These are phyloP conservation scores for Sclerotinia spermophila DNA, from an alignment of 2,329 filamentous ascomycete species.

Conservation along the genomic window DNA sequence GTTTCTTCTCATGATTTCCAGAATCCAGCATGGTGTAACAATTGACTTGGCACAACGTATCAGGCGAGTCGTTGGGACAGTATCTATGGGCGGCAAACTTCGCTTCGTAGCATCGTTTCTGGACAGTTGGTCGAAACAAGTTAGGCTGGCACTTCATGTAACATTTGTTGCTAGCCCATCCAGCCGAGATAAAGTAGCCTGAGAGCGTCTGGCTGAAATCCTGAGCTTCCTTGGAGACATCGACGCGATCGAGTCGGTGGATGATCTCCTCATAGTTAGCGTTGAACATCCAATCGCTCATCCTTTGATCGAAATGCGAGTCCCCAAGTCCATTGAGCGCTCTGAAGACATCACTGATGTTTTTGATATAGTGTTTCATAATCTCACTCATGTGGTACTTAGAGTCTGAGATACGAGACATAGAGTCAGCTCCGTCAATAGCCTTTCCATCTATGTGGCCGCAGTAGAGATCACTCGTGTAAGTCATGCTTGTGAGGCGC, in stretches of 20 bases:
- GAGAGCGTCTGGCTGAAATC: neutral
- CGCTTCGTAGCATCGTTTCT: neutral
- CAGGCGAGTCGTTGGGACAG: neutral
- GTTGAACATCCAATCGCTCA: constrained; percentile 9
- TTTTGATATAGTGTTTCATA: neutral
- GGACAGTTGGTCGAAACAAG: neutral
- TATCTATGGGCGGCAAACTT: neutral
- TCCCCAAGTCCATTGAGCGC: neutral
- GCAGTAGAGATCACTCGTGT: constrained; percentile 1
- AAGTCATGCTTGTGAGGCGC: neutral
- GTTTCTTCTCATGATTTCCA: constrained; percentile 1
- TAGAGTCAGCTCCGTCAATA: neutral
- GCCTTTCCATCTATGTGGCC: neutral
- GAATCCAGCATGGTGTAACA: constrained; percentile 13
- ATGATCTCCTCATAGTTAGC: neutral
- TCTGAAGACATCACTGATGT: neutral
- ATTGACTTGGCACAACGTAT: constrained; percentile 11
- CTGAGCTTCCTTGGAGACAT: neutral
- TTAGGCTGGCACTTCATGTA: constrained; percentile 15
- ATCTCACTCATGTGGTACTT: neutral
- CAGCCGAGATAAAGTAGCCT: constrained; percentile 1
- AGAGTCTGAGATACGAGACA: neutral
- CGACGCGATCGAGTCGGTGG: neutral
- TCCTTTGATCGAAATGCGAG: neutral
- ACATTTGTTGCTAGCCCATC: constrained; percentile 13